phyloP scores from a whole-genome alignment of 2,329 filamentous ascomycete species.

The Verticillium nonalfalfae region DNA sequence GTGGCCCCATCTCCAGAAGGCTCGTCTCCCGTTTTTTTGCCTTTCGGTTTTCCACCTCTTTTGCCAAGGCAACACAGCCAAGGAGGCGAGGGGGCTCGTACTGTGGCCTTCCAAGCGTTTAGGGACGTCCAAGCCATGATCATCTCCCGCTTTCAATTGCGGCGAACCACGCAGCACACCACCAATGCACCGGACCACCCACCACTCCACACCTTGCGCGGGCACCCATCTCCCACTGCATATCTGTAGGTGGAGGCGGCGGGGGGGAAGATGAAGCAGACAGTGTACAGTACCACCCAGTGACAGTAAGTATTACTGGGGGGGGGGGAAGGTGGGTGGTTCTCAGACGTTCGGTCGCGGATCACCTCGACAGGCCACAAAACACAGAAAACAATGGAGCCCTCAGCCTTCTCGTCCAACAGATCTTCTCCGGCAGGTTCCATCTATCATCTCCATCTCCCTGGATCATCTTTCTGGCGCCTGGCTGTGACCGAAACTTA shows the following conservation, averaged over 20 bases:
- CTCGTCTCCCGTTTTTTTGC: not conserved
- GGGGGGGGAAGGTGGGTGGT: not conserved
- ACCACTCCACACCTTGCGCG: not conserved
- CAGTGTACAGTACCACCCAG: not conserved
- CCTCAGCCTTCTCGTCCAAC: not conserved
- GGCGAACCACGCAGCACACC: not conserved
- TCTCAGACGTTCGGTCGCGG: not conserved
- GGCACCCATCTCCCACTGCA: not conserved
- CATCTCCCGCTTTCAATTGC: not conserved
- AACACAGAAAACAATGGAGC: not conserved
- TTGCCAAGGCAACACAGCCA: not conserved
- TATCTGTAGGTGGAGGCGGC: not conserved
- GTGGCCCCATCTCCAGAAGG: not conserved
- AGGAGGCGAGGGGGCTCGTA: not conserved
- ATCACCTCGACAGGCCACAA: not conserved
- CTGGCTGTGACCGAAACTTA: too few relatives aligned
- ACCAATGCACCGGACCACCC: not conserved
- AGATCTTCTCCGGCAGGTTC: not conserved
- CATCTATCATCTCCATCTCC: not conserved
- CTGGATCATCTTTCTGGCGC: too few relatives aligned
- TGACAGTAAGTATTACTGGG: not conserved
- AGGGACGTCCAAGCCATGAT: not conserved
- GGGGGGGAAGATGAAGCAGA: not conserved
- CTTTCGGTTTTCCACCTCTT: not conserved
- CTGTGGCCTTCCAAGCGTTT: not conserved